A percentile compares a stretch with the other conserved stretches of the same genome.
Conservation (phyloP, 2,329 filamentous ascomycete genomes). For the Ilyonectria sp. region DNA sequence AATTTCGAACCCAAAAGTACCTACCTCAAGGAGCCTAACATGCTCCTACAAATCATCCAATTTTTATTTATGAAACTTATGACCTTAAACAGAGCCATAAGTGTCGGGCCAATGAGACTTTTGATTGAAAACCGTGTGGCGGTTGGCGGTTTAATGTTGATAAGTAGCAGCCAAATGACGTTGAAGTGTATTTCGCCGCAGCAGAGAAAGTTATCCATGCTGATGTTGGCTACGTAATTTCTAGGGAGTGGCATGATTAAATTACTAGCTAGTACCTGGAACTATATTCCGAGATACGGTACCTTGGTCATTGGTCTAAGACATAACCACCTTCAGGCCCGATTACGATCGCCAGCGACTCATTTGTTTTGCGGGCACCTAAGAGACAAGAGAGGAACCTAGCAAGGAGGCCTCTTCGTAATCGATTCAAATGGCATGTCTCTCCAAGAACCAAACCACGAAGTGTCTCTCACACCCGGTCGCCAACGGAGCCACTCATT, state of each 20-base stretch:
- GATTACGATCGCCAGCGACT: slow-evolving; percentile 17
- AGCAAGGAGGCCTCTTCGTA: background rate
- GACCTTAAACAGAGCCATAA: too few species aligned
- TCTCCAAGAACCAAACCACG: background rate
- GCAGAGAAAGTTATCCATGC: background rate
- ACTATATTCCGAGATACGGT: background rate
- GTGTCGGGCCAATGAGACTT: background rate
- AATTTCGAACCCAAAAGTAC: background rate
- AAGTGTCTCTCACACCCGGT: background rate
- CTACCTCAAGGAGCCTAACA: too few species aligned
- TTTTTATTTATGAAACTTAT: background rate
- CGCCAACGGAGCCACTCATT: background rate
- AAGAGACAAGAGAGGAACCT: slow-evolving; percentile 8
- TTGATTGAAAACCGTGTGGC: background rate
- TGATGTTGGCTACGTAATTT: background rate
- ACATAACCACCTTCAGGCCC: slow-evolving; percentile 16
- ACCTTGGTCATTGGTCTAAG: background rate
- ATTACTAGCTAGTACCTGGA: background rate
- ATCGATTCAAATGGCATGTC: background rate
- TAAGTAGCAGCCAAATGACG: too few species aligned
- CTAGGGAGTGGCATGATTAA: background rate
- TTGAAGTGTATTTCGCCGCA: too few species aligned
- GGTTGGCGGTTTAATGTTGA: too few species aligned
- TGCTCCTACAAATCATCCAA: background rate
- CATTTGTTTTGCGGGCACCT: slow-evolving; percentile 11